A percentile compares a stretch with the other conserved stretches of the same genome.
Conservation (phyloP, 352 stramenopile species). For the Elongisporangium undulatum region DNA sequence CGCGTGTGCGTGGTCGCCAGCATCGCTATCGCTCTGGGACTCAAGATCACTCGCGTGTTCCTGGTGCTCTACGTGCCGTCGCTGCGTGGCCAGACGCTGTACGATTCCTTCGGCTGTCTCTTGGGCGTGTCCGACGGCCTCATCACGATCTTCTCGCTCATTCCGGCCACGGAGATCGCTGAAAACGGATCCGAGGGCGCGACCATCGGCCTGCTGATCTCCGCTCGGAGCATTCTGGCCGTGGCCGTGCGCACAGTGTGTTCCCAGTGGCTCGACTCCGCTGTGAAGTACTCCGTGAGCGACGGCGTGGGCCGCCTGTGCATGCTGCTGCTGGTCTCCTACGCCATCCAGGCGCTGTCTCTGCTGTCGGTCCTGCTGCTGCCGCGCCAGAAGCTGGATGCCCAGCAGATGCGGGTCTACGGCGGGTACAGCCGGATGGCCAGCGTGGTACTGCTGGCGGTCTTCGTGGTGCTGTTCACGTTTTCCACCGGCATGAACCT, state of each 20-base stretch:
- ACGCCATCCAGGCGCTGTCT: slow-evolving; percentile 37
- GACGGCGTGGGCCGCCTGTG: slow-evolving; percentile 20
- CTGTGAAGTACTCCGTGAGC: slow-evolving; percentile 25
- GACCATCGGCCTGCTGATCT: slow-evolving; percentile 55
- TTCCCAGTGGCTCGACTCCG: slow-evolving; percentile 36
- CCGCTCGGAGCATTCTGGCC: slow-evolving; percentile 58
- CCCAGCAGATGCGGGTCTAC: slow-evolving; percentile 60
- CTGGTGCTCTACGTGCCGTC: slow-evolving; percentile 52
- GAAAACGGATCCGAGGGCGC: slow-evolving; percentile 52
- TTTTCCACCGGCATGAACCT: slow-evolving; percentile 54
- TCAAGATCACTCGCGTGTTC: slow-evolving; percentile 48
- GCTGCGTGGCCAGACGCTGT: slow-evolving; percentile 33
- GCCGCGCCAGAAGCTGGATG: slow-evolving; percentile 54
- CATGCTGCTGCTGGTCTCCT: slow-evolving; percentile 37
- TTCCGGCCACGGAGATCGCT: slow-evolving; percentile 58
- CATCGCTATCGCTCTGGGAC: slow-evolving; percentile 32
- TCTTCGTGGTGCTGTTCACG: slow-evolving; percentile 54
- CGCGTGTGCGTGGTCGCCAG: slow-evolving; percentile 24
- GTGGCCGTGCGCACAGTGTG: slow-evolving; percentile 35
- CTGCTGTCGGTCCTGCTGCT: slow-evolving; percentile 40
- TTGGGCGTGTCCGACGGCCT: slow-evolving; percentile 53
- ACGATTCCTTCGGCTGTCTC: slow-evolving; percentile 43
- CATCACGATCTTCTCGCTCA: slow-evolving; percentile 53
- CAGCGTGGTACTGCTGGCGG: slow-evolving; percentile 39
- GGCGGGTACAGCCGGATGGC: slow-evolving; percentile 52